Percentiles rank a stretch among this genome's conserved stretches.
Conservation (phyloP, 1,139 yeast species). For the Hanseniaspora uvarum region DNA sequence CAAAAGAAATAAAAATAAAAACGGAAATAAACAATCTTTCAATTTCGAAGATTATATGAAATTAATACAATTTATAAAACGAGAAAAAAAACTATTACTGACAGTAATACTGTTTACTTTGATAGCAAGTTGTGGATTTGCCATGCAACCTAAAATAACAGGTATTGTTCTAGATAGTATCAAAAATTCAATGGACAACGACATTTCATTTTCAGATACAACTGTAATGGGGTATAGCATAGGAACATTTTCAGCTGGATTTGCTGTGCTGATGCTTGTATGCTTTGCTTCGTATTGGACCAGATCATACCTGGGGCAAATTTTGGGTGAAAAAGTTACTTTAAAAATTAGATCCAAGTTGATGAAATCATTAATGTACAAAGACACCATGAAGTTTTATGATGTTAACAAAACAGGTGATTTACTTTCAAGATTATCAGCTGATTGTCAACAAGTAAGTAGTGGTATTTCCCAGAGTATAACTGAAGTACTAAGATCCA, state of each 20-base stretch:
- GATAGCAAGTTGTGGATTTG: constrained; percentile 20
- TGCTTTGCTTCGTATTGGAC: constrained; percentile 17
- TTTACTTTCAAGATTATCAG: constrained; percentile 72
- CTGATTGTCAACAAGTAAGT: constrained; percentile 85
- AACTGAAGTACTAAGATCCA: constrained; percentile 78
- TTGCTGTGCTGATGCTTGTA: constrained; percentile 47
- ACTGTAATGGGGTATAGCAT: constrained; percentile 9
- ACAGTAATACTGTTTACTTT: constrained; percentile 13
- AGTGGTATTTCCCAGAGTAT: constrained; percentile 79
- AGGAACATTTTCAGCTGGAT: constrained; percentile 28
- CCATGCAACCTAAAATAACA: constrained; percentile 61
- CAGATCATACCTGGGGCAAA: constrained; percentile 41
- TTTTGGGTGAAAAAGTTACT: constrained; percentile 77
- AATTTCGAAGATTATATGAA: constrained; percentile 11
- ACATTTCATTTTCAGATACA: constrained; percentile 9
- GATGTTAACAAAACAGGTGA: constrained; percentile 92
- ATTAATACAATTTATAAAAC: constrained; percentile 11
- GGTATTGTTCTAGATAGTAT: constrained; percentile 67
- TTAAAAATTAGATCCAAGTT: constrained; percentile 69
- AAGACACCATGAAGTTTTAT: constrained; percentile 76
- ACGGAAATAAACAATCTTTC: constrained; percentile 13
- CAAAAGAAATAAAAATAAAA: not conserved
- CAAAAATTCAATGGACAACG: constrained; percentile 28
- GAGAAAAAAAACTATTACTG: constrained; percentile 11
- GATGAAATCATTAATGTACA: constrained; percentile 65